phyloP scores from a whole-genome alignment of 441 rosid genomes.

The Kokia cookei region DNA sequence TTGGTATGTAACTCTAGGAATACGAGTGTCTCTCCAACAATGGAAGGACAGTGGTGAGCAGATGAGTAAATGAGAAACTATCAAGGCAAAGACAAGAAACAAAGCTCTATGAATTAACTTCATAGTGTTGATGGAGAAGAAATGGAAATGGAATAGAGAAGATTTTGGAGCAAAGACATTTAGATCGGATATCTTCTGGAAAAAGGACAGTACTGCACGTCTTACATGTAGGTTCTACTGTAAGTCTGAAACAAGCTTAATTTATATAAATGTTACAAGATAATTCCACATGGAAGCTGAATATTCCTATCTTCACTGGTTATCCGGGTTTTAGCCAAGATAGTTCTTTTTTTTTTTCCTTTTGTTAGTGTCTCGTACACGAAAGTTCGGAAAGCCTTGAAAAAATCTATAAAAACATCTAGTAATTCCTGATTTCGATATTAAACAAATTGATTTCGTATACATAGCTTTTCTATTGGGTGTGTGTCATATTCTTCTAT shows the following conservation, averaged over 20 bases:
- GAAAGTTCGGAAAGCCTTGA: too few species aligned
- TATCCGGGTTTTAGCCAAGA: background rate
- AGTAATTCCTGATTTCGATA: too few species aligned
- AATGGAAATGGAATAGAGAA: slow-evolving; percentile 9
- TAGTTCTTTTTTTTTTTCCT: too few species aligned
- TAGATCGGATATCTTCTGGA: background rate
- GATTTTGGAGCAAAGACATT: slow-evolving; percentile 4
- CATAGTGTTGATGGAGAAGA: slow-evolving; percentile 17
- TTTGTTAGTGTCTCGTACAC: too few species aligned
- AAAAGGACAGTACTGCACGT: background rate
- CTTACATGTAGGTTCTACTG: slow-evolving; percentile 2
- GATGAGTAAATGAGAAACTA: slow-evolving; percentile 24
- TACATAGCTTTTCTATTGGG: too few species aligned
- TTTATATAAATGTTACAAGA: slow-evolving; percentile 9
- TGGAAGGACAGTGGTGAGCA: slow-evolving; percentile 20
- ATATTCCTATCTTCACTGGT: background rate
- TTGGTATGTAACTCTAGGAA: slow-evolving; percentile 15
- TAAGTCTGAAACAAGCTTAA: background rate
- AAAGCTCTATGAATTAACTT: slow-evolving; percentile 16
- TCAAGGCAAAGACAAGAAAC: slow-evolving; percentile 19
- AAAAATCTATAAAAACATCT: too few species aligned
- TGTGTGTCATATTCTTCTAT: too few species aligned
- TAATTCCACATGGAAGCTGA: background rate
- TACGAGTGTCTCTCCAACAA: slow-evolving; percentile 16
- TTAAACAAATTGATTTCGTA: too few species aligned